phyloP scores from a whole-genome alignment of 148 eudicot species.

The Mesembryanthemum crystallinum region DNA sequence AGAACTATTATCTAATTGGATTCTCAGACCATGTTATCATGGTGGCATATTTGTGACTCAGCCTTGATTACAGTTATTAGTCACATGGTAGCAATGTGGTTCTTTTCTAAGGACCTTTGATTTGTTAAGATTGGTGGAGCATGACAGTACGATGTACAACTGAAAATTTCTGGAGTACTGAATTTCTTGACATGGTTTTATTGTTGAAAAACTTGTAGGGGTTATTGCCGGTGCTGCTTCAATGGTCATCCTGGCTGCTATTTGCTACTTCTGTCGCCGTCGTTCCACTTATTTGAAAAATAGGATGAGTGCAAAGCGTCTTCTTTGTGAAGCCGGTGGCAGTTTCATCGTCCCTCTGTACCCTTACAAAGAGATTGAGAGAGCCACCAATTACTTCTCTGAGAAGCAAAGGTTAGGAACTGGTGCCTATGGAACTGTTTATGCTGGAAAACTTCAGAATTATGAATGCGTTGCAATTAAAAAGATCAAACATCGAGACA shows the following conservation, averaged over 20 bases:
- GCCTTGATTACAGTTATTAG: background rate
- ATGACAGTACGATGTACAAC: background rate
- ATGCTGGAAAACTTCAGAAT: slow-evolving; percentile 66
- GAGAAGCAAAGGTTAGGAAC: slow-evolving; percentile 77
- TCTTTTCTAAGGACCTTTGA: background rate
- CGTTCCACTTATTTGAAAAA: slow-evolving; percentile 39
- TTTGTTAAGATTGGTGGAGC: background rate
- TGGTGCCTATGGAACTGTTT: slow-evolving; percentile 92
- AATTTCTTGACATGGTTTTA: slow-evolving; percentile 2
- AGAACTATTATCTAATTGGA: too few species aligned
- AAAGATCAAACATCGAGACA: slow-evolving; percentile 63
- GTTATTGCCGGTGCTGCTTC: slow-evolving; percentile 56
- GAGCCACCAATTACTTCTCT: slow-evolving; percentile 65
- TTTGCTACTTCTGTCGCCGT: slow-evolving; percentile 49
- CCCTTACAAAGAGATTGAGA: slow-evolving; percentile 73
- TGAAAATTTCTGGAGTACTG: background rate
- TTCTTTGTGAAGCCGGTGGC: slow-evolving; percentile 66
- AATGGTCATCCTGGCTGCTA: slow-evolving; percentile 32
- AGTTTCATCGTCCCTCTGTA: slow-evolving; percentile 53
- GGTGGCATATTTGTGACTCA: too few species aligned
- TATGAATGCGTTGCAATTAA: slow-evolving; percentile 75
- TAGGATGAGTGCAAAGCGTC: slow-evolving; percentile 51
- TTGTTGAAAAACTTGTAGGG: slow-evolving; percentile 36
- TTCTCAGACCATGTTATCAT: too few species aligned
- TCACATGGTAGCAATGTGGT: too few species aligned